These are phyloP conservation scores for Talaromyces sp. DNA, from an alignment of 2,329 filamentous ascomycete genomes.

Conservation along the genomic window DNA sequence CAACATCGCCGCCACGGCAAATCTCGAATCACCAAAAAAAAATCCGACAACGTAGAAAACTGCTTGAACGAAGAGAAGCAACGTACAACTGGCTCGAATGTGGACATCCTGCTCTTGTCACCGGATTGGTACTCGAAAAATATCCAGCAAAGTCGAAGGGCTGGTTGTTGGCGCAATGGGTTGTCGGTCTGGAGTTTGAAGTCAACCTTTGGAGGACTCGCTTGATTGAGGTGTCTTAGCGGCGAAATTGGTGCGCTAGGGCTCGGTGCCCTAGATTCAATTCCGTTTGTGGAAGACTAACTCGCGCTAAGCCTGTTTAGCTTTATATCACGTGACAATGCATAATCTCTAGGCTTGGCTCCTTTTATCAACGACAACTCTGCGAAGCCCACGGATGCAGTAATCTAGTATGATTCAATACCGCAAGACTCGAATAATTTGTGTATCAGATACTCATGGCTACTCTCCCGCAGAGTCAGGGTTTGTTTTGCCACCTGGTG, in stretches of 20 bases:
- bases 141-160: conserved; percentile 41
- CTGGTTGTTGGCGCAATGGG: conserved; percentile 39
- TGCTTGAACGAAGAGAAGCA: conserved; percentile 20
- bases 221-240: conserved; percentile 37
- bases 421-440: conserved; percentile 52
- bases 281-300: background rate
- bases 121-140: conserved; percentile 37
- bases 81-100: conserved; percentile 64
- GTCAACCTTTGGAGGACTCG: conserved; percentile 31
- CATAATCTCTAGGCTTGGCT: background rate
- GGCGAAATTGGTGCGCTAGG: conserved; percentile 20
- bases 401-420: conserved; percentile 15
- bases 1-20: conserved; percentile 1
- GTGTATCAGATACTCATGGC: conserved; percentile 58
- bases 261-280: conserved; percentile 34
- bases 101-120: conserved; percentile 57
- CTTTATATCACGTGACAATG: background rate
- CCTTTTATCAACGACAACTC: background rate
- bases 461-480: conserved; percentile 46
- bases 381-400: background rate
- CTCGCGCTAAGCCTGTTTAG: background rate
- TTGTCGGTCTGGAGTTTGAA: conserved; percentile 39
- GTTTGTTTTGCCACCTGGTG: conserved; percentile 53
- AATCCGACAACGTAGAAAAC: background rate
- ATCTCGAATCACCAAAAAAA: conserved; percentile 1